Evolutionary conservation across 345 rosid genomes (phyloP).

Genomic region (Lenwebbia sp.): DNA sequence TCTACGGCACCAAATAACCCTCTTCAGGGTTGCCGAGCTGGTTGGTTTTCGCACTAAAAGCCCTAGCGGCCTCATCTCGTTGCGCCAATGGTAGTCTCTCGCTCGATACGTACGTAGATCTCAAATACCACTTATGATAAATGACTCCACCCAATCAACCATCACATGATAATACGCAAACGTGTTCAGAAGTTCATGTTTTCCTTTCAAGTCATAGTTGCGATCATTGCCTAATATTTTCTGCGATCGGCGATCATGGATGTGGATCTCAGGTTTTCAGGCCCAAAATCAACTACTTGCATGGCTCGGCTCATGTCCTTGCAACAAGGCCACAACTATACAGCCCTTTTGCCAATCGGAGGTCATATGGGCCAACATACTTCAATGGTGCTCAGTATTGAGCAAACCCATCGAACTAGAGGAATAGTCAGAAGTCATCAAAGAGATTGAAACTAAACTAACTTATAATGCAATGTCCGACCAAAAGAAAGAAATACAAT

Average conservation of each 20-base stretch:
- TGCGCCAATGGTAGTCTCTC: neutral
- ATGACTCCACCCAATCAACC: neutral
- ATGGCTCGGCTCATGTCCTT: neutral
- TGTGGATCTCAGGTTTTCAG: neutral
- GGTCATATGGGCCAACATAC: neutral
- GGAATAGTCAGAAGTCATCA: neutral
- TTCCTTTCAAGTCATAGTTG: neutral
- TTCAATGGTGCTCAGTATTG: neutral
- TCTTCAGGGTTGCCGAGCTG: neutral
- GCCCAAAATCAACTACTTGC: neutral
- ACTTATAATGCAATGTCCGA: neutral
- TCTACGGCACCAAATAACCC: neutral
- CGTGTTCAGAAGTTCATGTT: neutral
- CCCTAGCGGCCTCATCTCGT: neutral
- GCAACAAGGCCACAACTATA: neutral
- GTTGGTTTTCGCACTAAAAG: neutral
- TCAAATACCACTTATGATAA: neutral
- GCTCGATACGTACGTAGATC: neutral
- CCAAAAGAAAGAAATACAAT: neutral
- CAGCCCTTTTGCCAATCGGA: neutral
- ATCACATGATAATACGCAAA: neutral
- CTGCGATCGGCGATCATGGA: neutral
- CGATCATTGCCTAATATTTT: neutral
- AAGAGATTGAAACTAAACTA: neutral
- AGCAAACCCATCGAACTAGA: neutral